Evolutionary conservation across 495 filamentous ascomycete species (phyloP).

Genomic region (Ramalina peruviana): DNA sequence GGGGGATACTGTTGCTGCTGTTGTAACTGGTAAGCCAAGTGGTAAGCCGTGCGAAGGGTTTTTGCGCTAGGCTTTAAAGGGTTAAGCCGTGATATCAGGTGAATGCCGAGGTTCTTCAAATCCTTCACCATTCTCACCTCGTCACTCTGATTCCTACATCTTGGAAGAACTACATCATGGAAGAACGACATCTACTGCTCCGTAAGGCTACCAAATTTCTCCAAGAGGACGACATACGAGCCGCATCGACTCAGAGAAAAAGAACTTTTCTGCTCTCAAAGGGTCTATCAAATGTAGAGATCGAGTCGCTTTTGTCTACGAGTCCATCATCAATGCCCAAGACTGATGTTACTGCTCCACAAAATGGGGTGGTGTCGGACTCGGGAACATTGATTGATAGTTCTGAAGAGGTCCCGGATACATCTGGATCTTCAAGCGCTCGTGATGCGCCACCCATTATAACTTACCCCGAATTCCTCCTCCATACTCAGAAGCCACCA

Average conservation of each 20-base stretch:
- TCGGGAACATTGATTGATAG: constrained; percentile 1
- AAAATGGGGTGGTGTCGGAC: constrained; percentile 7
- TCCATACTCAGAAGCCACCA: constrained; percentile 46
- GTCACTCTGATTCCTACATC: too few relatives aligned
- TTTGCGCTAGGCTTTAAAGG: too few relatives aligned
- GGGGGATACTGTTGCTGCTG: too few relatives aligned
- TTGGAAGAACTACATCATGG: background rate
- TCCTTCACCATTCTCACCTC: too few relatives aligned
- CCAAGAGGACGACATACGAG: constrained; percentile 59
- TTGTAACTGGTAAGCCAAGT: too few relatives aligned
- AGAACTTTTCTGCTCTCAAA: constrained; percentile 67
- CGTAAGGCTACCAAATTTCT: constrained; percentile 68
- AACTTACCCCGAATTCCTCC: constrained; percentile 91
- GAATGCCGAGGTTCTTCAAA: too few relatives aligned
- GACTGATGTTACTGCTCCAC: constrained; percentile 8
- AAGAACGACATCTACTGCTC: constrained; percentile 32
- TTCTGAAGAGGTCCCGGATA: background rate
- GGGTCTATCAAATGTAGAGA: constrained; percentile 53
- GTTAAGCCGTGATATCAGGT: too few relatives aligned
- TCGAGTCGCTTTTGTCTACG: constrained; percentile 43
- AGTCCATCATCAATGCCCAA: constrained; percentile 11
- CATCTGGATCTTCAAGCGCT: constrained; percentile 14
- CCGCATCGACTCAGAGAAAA: constrained; percentile 58
- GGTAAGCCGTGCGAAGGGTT: too few relatives aligned
- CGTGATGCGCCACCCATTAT: constrained; percentile 69